Evolutionary conservation across 2,329 filamentous ascomycete species (phyloP), one percentile per base, ranked within the genome.

Genomic region (Incumbomyces delicatus): DNA sequence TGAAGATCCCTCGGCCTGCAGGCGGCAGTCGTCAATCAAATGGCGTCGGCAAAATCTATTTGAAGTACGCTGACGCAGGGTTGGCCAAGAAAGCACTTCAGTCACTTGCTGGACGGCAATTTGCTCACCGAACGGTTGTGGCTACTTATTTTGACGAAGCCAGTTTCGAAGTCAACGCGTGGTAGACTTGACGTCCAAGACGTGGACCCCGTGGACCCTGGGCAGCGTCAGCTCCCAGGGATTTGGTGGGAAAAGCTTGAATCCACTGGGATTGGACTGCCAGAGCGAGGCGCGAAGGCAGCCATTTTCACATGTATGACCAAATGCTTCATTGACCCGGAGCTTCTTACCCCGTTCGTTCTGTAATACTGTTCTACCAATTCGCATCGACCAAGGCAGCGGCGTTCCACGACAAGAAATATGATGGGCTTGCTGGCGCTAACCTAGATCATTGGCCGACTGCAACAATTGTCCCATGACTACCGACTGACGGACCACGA

Each of bases 61-160:
- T 98, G 71, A 96, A 95, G 65, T 98, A 87, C 61, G 86, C 92
- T 54, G 78, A 74, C 2, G 70, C 77, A 2, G 87, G 88, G 42
- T 80, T 82, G 7, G 86, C 90, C 16, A 83, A 85, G 52, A 89
- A 86, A 60, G 94, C 92, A 6, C 73, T 98, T 47, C 81, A 83
- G 59, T 83, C 87, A n/a, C 73, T 99, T 57, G 92, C 94, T 27
- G 92, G 92, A 39, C 78, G 94, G 54, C 95, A 96, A 64, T 99
- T 98, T 63, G 86, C 89, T 1, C 87, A 96, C 68, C 80, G 94
- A 58, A 98, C 92, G 2, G 94, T 98, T 22, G 88, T 98, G 11
- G 88, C 87, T 2, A 96, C 92, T 3, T 95, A 92, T 68, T 98
- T 95, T 65, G 85, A 88, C 17, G 94, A 96, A 81, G 90, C 96